Evolutionary conservation across 345 rosid genomes (phyloP), one percentile per base, ranked within the genome.

Genomic region (Eucalyptus rudis): DNA sequence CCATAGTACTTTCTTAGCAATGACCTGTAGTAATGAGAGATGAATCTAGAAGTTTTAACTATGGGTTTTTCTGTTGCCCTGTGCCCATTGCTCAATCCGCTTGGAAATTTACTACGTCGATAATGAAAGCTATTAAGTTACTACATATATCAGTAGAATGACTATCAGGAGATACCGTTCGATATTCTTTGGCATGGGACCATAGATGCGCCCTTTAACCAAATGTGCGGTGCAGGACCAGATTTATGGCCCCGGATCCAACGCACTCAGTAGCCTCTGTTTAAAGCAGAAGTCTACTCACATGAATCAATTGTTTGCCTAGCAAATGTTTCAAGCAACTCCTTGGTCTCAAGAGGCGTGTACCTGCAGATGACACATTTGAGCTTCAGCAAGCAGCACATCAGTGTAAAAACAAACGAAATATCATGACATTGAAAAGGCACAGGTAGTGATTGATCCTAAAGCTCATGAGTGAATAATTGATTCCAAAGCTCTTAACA

Each of bases 271-370:
- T 86, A 80, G 87, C 64, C 80, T 31, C 7, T 14, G n/a, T 4
- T 33, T 7, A 89, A 51, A 81, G 76, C 27, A 20, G n/a, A 90
- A 85, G 16, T 56, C 88, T 54, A 92, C 99, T 93, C 92, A 97
- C 99, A 96, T 86, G 97, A 96, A 88, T 96, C 95, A 66, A 96
- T 89, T n/a, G 94, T 92, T 94, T 94, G 96, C 96, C 94, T 93
- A n/a, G 95, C 88, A 89, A 93, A 94, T 56, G 94, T 87, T 90
- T 96, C 99, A 90, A 97, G 91, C 94, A 96, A 89, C 91, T 95
- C 99, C 92, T 93, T 93, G 7, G 98, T 96, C 88, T 94, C 94
- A n/a, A 97, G 94, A 76, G 96, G 99, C 27, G 96, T 94, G 87
- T 96, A 97, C 94, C 97, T 96, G 93, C 86, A 93, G 76, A 90